Evolutionary conservation across 176 grass and related monocot genomes (phyloP).

Genomic region (Dactylis glomerata): DNA sequence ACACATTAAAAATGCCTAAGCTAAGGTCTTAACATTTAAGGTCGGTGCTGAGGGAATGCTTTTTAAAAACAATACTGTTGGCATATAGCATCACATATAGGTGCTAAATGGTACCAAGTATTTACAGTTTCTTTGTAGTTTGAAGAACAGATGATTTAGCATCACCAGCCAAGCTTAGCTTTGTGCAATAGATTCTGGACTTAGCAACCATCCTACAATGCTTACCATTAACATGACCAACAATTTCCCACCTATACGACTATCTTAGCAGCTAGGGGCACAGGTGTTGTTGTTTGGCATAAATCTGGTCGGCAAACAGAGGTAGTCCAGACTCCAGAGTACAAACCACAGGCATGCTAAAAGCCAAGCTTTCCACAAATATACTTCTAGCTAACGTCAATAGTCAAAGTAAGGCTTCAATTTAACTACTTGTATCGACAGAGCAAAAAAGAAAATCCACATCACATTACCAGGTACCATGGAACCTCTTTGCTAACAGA

Average conservation of each 20-base stretch:
- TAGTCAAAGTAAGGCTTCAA: background rate
- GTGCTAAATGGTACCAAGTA: background rate
- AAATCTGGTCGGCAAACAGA: background rate
- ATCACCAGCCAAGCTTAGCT: background rate
- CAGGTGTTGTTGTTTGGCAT: background rate
- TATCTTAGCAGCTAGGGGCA: background rate
- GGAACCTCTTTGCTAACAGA: conserved; percentile 85
- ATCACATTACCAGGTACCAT: conserved; percentile 86
- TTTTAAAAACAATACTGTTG: background rate
- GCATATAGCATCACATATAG: background rate
- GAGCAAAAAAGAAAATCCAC: conserved; percentile 2
- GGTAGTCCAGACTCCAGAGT: background rate
- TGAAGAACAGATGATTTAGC: background rate
- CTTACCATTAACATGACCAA: background rate
- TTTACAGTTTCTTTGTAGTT: background rate
- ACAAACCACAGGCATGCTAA: background rate
- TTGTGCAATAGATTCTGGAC: background rate
- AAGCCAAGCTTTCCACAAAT: background rate
- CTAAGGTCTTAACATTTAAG: background rate
- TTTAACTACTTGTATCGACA: background rate
- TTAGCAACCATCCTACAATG: background rate
- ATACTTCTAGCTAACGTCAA: background rate
- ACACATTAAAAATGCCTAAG: conserved; percentile 16
- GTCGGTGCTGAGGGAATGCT: background rate
- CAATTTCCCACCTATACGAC: background rate